Evolutionary conservation across 352 stramenopile species (phyloP), one percentile per base, ranked within the genome.

Genomic region (Globisporangium cylindrosporum): DNA sequence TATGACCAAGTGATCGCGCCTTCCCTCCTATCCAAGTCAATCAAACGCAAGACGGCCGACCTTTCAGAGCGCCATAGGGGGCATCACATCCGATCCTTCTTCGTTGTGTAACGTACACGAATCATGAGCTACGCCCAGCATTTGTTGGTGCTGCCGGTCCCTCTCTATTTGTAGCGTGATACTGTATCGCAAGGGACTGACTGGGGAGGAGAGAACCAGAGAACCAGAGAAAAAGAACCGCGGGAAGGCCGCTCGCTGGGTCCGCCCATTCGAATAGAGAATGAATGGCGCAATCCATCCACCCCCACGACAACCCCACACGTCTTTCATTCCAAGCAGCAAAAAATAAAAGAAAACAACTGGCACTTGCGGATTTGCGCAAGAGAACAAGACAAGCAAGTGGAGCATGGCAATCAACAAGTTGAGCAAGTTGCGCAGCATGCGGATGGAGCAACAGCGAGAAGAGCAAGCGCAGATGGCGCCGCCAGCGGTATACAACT

Each of bases 401-500:
- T 6, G 14, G 55, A 61, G 20, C 32, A 62, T 62, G 56, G 48
- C 56, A 10, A 48, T 62, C 56, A 49, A 32, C 56, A 49, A 12
- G 29, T 27, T 43, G 6, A 60, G 18, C 29, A 59, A 59, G 27
- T 34, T 54, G 34, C 59, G 34, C 34, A 55, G 59, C 43, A 64
- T 55, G 59, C 59, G 36, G 27, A 38, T n/a, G 4, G n/a, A 22
- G 56, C 56, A 49, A 4, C 54, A 60, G 43, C 36, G 32, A 61
- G 10, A 27, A 62, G 24, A 56, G 4, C 25, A 49, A 43, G 20
- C 62, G 14, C 14, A 62, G 6, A 46, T 10, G 1, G 8, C 22
- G 20, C 9, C 18, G 3, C 4, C 60, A 7, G 60, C 12, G 1
- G 4, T 55, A 7, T 66, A 36, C 59, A 90, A 89, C 77, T 89